Evolutionary conservation across 1,284 basidiomycete genomes (phyloP), one percentile per base, ranked within the genome.

Genomic region (Agroathelia rolfsii): DNA sequence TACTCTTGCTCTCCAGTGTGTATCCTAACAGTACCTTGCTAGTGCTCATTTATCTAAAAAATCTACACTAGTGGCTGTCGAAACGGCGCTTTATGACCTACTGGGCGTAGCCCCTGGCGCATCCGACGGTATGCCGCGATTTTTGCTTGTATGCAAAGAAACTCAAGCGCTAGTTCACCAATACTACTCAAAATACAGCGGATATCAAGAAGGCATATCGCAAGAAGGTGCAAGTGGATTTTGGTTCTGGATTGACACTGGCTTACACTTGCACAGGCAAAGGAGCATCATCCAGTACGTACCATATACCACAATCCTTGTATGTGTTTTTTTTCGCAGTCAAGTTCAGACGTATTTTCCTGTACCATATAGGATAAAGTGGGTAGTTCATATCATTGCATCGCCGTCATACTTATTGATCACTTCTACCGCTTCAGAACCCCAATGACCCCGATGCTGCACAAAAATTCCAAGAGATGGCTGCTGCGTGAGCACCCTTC

Each of bases 181-280:
- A 39, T 45, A 12, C 6, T 17, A 7, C 18, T 32, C 30, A 40
- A 30, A 25, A 20, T 46, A 18, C 39, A 85, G 84, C 62, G 43
- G 87, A 94, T 44, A 87, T 95, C 51, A 93, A 92, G 60, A 86
- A 84, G 52, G 90, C 89, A 5, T 95, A 95, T 53, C 79, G 83
- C 52, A 83, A 74, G 62, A 90, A 89, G 76, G 86, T 83, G 48
- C 35, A 46, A 46, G 21, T 27, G 35, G 25, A 41, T 32, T 27
- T 32, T 20, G 22, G 39, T 32, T 33, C 7, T 30, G 15, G 33
- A 34, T 30, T 27, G 33, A 40, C 47, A 40, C 47, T 32, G 43
- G 51, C 48, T 58, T 25, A 56, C 33, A 13, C 45, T 36, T 32
- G 42, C 38, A 10, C 43, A 89, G 85, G 89, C 88, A 28, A 84